Conservation (phyloP, 108 stramenopile species). For the Skeletonema tropicum region DNA sequence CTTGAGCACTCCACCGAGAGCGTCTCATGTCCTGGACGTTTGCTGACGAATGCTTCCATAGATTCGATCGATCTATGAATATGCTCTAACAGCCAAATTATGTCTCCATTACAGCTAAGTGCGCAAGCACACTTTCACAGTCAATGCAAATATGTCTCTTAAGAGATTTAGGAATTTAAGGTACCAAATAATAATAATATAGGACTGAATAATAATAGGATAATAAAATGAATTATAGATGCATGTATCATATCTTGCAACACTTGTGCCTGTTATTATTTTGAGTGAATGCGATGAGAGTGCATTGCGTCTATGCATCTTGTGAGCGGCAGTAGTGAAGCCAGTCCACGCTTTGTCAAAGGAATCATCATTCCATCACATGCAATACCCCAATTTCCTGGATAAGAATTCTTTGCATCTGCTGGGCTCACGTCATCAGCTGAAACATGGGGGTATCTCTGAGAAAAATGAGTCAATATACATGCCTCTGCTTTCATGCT, state of each 20-base stretch:
- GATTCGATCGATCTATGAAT: neutral
- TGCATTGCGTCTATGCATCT: conserved; percentile 31
- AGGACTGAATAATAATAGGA: neutral
- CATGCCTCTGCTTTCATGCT: conserved; percentile 40
- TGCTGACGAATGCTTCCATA: neutral
- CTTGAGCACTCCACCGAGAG: neutral
- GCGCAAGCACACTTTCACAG: neutral
- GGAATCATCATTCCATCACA: conserved; percentile 53
- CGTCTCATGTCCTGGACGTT: neutral
- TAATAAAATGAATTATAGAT: neutral
- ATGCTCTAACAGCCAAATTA: neutral
- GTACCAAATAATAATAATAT: neutral
- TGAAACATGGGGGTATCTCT: conserved; percentile 55
- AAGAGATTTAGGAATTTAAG: neutral
- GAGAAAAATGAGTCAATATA: conserved; percentile 71
- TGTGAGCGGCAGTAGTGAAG: conserved; percentile 21
- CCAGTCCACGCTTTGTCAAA: conserved; percentile 20
- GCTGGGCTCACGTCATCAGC: conserved; percentile 19
- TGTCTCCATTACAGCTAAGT: neutral
- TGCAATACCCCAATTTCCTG: conserved; percentile 39
- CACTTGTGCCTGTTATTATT: neutral
- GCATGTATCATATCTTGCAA: neutral
- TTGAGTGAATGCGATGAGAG: neutral
- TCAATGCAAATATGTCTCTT: neutral
- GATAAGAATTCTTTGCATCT: neutral